These are phyloP conservation scores for Usnea hakonensis DNA, from an alignment of 495 filamentous ascomycete genomes.

Conservation along the genomic window DNA sequence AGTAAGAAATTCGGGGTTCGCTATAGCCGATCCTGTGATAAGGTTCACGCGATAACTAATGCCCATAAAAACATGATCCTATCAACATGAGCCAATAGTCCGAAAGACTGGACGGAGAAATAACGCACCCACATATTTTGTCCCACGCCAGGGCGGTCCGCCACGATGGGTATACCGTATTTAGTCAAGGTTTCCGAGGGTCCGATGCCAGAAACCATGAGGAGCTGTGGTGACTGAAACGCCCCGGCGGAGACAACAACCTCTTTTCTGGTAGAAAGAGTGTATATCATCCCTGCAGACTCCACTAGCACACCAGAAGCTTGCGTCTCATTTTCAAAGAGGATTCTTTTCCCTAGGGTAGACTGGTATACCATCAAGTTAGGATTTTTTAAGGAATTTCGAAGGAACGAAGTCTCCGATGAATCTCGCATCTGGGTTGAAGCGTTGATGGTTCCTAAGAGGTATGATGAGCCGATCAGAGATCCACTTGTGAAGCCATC, in stretches of 20 bases:
- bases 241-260: conserved; percentile 39
- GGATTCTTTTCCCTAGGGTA: conserved; percentile 23
- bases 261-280: conserved; percentile 34
- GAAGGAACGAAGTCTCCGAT: conserved; percentile 30
- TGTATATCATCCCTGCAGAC: conserved; percentile 26
- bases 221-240: conserved; percentile 39
- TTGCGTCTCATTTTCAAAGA: conserved; percentile 22
- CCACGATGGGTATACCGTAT: conserved; percentile 26
- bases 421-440: conserved; percentile 3
- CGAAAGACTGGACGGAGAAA: no score
- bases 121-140: conserved; percentile 25
- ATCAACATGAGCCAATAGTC: no score
- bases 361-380: conserved; percentile 16
- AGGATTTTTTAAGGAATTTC: background rate
- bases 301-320: conserved; percentile 33
- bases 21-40: conserved; percentile 10
- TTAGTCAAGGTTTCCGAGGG: conserved; percentile 23
- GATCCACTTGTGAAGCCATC: conserved; percentile 32
- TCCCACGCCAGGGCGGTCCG: conserved; percentile 27
- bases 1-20: background rate
- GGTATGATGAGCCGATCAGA: conserved; percentile 20
- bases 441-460: conserved; percentile 20
- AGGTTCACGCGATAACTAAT: conserved; percentile 24
- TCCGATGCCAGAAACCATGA: conserved; percentile 41
- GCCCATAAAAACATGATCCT: conserved; percentile 20